Conservation (phyloP, 192 early-diverging fungal genomes). For the Gonapodya sp. region DNA sequence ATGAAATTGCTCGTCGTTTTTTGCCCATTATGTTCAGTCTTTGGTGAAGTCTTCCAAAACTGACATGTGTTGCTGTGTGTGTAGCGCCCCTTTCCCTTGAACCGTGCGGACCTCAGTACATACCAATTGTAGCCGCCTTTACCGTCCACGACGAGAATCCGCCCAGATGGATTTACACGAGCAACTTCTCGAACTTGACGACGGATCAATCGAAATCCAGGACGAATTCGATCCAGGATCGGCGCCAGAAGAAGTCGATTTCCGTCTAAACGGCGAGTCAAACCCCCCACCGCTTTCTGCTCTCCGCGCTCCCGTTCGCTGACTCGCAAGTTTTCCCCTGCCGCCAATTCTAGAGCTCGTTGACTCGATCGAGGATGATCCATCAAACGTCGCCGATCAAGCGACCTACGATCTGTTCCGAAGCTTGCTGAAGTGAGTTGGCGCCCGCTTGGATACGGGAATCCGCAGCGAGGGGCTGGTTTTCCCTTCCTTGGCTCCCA, state of each 20-base stretch:
- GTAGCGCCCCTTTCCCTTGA: neutral
- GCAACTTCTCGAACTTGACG: neutral
- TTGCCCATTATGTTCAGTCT: neutral
- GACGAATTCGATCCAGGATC: neutral
- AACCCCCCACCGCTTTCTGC: too few relatives aligned
- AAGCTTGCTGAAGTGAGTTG: constrained; percentile 70
- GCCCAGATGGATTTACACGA: neutral
- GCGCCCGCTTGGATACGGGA: too few relatives aligned
- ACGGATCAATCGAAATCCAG: neutral
- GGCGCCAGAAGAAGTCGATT: neutral
- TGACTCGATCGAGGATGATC: constrained; percentile 25
- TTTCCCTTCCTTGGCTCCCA: too few relatives aligned
- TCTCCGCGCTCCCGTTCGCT: too few relatives aligned
- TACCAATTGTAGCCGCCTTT: neutral
- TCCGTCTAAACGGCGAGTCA: constrained; percentile 1
- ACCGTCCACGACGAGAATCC: neutral
- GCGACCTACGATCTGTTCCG: constrained; percentile 46
- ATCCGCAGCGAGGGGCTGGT: too few relatives aligned
- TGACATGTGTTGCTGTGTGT: too few relatives aligned
- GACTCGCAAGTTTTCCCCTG: neutral
- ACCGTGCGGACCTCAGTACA: neutral
- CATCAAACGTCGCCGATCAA: constrained; percentile 20
- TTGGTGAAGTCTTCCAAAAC: too few relatives aligned
- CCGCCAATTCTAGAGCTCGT: constrained; percentile 22
- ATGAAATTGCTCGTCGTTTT: neutral